phyloP scores from a whole-genome alignment of 2,329 filamentous ascomycete genomes.

The Emergomyces orientalis region DNA sequence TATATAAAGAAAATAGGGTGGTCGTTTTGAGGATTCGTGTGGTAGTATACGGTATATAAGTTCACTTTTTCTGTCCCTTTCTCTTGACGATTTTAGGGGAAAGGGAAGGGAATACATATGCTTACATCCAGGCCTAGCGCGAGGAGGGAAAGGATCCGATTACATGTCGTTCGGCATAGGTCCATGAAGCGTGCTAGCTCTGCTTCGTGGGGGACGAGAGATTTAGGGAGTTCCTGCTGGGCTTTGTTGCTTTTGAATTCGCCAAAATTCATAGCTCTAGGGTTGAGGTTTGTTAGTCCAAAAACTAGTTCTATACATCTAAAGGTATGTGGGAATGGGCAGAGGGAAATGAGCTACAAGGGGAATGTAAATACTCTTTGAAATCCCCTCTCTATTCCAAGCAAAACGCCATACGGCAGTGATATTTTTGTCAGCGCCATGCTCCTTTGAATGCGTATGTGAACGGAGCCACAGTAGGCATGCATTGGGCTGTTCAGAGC shows the following conservation, averaged over 20 bases:
- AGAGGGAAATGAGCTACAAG: background rate
- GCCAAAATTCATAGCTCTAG: slow-evolving; percentile 83
- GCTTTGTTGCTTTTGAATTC: slow-evolving; percentile 60
- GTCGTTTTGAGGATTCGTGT: background rate
- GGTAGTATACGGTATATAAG: too few relatives aligned
- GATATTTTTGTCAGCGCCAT: background rate
- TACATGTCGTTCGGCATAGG: slow-evolving; percentile 63
- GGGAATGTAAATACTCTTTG: slow-evolving; percentile 59
- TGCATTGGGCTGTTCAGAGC: background rate
- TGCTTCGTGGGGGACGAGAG: slow-evolving; percentile 50
- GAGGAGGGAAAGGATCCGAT: slow-evolving; percentile 64
- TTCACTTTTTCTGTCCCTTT: background rate
- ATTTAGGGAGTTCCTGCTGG: slow-evolving; percentile 65
- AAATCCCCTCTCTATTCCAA: slow-evolving; percentile 61
- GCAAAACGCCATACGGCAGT: slow-evolving; percentile 6
- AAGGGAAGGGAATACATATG: slow-evolving; percentile 1
- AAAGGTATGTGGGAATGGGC: background rate
- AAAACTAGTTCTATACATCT: background rate
- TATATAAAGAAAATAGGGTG: too few relatives aligned
- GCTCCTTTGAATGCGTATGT: background rate
- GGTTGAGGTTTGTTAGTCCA: background rate
- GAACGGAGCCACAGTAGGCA: background rate
- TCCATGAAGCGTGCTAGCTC: slow-evolving; percentile 58
- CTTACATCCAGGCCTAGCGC: slow-evolving; percentile 62
- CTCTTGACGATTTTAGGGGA: background rate